These are phyloP conservation scores for Backusella macrospora DNA, from an alignment of 192 early-diverging fungal genomes.

Conservation along the genomic window DNA sequence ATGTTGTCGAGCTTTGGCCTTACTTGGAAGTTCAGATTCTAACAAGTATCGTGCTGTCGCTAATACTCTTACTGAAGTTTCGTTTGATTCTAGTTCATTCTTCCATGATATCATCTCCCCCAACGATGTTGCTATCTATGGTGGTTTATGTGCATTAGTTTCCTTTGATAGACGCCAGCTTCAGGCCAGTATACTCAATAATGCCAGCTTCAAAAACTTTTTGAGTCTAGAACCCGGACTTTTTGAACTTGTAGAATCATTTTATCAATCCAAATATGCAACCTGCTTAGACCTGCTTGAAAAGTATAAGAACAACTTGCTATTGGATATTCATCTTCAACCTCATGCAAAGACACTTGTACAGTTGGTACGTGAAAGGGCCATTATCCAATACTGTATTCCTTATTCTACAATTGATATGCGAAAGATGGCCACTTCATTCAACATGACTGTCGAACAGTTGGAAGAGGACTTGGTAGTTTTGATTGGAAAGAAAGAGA, in stretches of 20 bases:
- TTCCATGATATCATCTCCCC: conserved; percentile 58
- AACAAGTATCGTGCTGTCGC: conserved; percentile 68
- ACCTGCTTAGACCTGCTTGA: conserved; percentile 68
- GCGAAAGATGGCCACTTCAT: conserved; percentile 74
- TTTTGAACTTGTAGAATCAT: conserved; percentile 68
- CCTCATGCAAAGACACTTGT: conserved; percentile 69
- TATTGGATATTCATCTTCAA: conserved; percentile 74
- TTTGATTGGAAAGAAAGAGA: conserved; percentile 69
- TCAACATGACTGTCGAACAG: conserved; percentile 58
- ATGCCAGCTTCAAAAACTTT: conserved; percentile 71
- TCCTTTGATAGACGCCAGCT: conserved; percentile 75
- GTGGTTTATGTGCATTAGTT: conserved; percentile 76
- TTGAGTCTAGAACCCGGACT: conserved; percentile 85
- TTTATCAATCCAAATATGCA: conserved; percentile 78
- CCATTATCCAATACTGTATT: conserved; percentile 79
- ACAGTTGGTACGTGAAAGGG: conserved; percentile 73
- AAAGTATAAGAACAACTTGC: conserved; percentile 43
- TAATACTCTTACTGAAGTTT: conserved; percentile 58
- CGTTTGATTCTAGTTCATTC: conserved; percentile 52
- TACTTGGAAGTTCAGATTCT: conserved; percentile 54
- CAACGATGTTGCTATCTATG: conserved; percentile 85
- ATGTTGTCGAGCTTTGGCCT: conserved; percentile 63
- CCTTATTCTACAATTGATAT: conserved; percentile 83
- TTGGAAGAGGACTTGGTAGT: conserved; percentile 72
- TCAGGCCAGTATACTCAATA: conserved; percentile 72